phyloP scores from a whole-genome alignment of 208 protist genomes.

The Novymonas esmeraldas region DNA sequence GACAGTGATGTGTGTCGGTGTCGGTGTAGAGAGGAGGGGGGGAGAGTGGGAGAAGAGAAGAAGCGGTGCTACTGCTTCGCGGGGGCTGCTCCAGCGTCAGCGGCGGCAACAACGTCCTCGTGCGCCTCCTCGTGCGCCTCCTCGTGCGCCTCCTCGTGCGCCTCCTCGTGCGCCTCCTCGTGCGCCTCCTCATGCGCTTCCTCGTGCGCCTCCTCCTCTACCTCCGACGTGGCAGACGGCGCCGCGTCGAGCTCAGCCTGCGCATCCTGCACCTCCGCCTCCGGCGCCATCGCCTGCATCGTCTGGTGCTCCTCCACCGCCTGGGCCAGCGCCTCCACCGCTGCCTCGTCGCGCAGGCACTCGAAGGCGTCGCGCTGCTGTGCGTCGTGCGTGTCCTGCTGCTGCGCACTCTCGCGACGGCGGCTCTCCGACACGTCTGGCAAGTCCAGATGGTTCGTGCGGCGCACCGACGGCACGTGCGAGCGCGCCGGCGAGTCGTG shows the following conservation, averaged over 20 bases:
- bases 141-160: too few species aligned
- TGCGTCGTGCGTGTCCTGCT: background rate
- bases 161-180: too few species aligned
- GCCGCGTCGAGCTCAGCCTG: constrained; percentile 9
- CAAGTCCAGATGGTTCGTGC: constrained; percentile 12
- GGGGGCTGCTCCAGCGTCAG: too few species aligned
- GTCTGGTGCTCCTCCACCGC: too few species aligned
- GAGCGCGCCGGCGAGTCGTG: constrained; percentile 14
- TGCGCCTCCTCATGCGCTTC: background rate
- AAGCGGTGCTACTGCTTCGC: too few species aligned
- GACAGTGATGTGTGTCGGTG: too few species aligned
- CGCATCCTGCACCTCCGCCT: constrained; percentile 7
- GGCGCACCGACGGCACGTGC: constrained; percentile 17
- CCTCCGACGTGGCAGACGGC: background rate
- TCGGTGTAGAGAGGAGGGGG: too few species aligned
- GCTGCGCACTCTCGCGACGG: constrained; percentile 8
- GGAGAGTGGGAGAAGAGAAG: too few species aligned
- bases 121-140: too few species aligned
- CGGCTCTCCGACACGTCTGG: constrained; percentile 4
- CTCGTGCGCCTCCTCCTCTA: background rate
- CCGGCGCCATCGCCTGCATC: background rate
- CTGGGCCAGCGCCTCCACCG: background rate
- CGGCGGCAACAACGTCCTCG: too few species aligned
- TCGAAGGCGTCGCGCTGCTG: background rate
- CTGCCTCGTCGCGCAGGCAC: background rate